phyloP scores from a whole-genome alignment of 371 early-diverging fungal species.

The Circinella minor region DNA sequence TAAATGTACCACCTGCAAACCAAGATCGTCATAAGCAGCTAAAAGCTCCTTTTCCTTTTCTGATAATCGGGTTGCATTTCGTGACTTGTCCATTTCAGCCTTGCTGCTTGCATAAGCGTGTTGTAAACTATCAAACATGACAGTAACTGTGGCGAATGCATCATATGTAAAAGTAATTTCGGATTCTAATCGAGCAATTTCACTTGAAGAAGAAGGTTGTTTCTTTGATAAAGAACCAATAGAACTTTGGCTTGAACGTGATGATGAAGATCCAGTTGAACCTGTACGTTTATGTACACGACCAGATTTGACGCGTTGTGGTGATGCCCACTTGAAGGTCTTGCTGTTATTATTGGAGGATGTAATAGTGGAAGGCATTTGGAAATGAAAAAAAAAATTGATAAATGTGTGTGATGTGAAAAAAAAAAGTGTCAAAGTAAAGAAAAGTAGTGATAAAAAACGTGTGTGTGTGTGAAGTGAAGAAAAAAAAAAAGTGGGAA shows the following conservation, averaged over 20 bases:
- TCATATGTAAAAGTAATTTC: constrained; percentile 46
- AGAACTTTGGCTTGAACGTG: no score
- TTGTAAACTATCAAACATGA: constrained; percentile 41
- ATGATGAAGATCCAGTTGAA: constrained; percentile 7
- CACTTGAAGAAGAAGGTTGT: not conserved
- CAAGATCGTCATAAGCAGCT: constrained; percentile 50
- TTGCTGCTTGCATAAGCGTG: constrained; percentile 36
- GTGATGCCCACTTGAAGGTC: constrained; percentile 19
- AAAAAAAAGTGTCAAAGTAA: no score
- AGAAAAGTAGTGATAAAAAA: no score
- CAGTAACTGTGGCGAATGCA: constrained; percentile 38
- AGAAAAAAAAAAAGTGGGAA: no score
- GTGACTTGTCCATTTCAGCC: constrained; percentile 27
- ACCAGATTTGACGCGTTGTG: constrained; percentile 15
- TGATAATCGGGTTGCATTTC: constrained; percentile 28
- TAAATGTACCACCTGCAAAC: constrained; percentile 42
- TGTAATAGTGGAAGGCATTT: constrained; percentile 14
- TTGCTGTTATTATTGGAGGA: constrained; percentile 1
- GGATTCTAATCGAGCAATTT: constrained; percentile 21
- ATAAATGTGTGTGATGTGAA: no score
- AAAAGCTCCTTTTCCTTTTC: constrained; percentile 50
- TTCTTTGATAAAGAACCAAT: no score
- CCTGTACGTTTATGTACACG: constrained; percentile 15
- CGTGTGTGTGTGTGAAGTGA: no score
- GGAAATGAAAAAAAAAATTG: not conserved